phyloP scores from a whole-genome alignment of 2,329 filamentous ascomycete species.

The Mycogone perniciosa region DNA sequence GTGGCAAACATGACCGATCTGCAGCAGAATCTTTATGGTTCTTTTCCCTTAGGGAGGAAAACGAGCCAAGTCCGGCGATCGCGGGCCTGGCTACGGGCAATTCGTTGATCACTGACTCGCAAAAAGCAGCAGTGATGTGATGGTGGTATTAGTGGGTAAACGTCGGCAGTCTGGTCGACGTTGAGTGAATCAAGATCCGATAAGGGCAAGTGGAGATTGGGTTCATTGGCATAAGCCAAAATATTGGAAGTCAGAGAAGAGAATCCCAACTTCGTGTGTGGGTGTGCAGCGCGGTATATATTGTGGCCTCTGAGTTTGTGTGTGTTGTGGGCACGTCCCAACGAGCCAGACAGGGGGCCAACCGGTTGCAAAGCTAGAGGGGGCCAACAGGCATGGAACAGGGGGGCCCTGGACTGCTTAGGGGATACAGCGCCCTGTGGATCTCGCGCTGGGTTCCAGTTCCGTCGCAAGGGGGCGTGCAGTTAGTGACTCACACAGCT shows the following conservation, averaged over 20 bases:
- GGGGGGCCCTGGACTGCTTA: conserved; percentile 11
- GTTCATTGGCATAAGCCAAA: conserved; percentile 35
- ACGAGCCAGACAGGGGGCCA: conserved; percentile 12
- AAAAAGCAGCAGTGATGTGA: conserved; percentile 19
- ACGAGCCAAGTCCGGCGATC: conserved; percentile 25
- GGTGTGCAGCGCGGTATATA: conserved; percentile 30
- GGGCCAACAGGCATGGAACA: conserved; percentile 19
- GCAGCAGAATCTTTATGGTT: conserved; percentile 14
- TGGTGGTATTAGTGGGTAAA: conserved; percentile 27
- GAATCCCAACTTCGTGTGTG: conserved; percentile 12
- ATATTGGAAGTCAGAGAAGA: conserved; percentile 21
- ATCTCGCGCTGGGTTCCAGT: neutral
- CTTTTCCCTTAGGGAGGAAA: conserved; percentile 15
- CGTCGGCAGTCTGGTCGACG: conserved; percentile 23
- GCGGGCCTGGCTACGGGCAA: conserved; percentile 20
- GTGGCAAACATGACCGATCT: conserved; percentile 47
- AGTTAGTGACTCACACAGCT: neutral
- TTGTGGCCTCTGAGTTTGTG: conserved; percentile 23
- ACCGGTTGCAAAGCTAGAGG: neutral
- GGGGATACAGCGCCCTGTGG: neutral
- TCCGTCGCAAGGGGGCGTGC: conserved; percentile 3
- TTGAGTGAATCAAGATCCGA: conserved; percentile 6
- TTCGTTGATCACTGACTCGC: conserved; percentile 22
- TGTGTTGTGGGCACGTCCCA: conserved; percentile 19
- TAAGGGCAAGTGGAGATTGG: conserved; percentile 11